Base-by-base conservation (phyloP, 371 early-diverging fungal genomes). In the Mortierella sp. region DNA sequence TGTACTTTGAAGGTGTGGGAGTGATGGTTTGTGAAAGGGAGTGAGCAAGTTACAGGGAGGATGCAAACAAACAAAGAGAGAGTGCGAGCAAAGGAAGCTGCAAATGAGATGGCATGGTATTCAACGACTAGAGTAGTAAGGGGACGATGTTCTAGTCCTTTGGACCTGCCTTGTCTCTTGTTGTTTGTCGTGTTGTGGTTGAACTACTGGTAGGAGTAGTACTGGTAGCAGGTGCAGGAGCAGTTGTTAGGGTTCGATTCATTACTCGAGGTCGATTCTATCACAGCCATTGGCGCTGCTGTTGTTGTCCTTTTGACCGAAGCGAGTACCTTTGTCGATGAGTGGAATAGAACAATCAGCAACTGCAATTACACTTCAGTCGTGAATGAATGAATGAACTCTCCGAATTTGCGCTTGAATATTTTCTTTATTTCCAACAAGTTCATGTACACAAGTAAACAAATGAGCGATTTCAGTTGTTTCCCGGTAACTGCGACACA, bases 211-310 rank as follows among this genome's bases (percentile, higher is more conserved):
- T 38, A 38, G 42, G 3, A 38, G 42, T 38, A 38, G 42, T 38
- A 38, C 3, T 38, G 5, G 42, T 38, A 38, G n/a, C n/a, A n/a
- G n/a, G n/a, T n/a, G n/a, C 42, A n/a, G 55, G 11, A 2, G 31
- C 14, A 14, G 63, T 31, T 31, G 55, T 24, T 55, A 63, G 63
- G 31, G 63, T 31, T 63, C 63, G 63, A 63, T 63, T 63, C 63
- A 63, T 63, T 63, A 31, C 13, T 16, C 2, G 34, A 26, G 14
- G 1, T 1, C 31, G 19, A 28, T 16, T 31, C 14, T 58, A 16
- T 60, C n/a, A 13, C 31, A 3, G 14, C 60, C 28, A 4, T 14
- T 63, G 57, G 10, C 26, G 26, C 26, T 60, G 31, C 21, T 16
- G 34, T 63, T 63, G 19, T 63, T 16, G 11, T 16, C 48, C 50